These are phyloP conservation scores for Venustampulla echinocandica DNA, from an alignment of 495 filamentous ascomycete genomes.

Conservation along the genomic window DNA sequence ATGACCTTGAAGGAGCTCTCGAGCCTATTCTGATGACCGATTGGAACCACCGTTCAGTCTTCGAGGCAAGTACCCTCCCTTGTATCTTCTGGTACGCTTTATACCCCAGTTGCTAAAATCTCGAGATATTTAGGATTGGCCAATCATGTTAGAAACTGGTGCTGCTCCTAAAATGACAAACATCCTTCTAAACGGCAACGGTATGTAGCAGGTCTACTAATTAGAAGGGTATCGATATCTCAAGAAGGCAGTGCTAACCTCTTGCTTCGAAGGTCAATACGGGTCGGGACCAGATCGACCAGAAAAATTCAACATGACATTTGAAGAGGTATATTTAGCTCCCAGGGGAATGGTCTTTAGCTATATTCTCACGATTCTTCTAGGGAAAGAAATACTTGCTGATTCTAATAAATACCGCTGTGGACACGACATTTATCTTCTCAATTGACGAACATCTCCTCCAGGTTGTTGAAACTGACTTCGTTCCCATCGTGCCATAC, in stretches of 20 bases:
- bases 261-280: too few species aligned
- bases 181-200: too few species aligned
- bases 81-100: too few species aligned
- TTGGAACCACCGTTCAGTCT: slow-evolving; percentile 29
- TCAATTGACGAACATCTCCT: slow-evolving; percentile 40
- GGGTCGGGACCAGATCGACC: neutral
- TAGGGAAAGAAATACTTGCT: slow-evolving; percentile 23
- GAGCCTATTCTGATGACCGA: slow-evolving; percentile 22
- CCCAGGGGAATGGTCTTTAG: too few species aligned
- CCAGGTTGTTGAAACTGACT: slow-evolving; percentile 38
- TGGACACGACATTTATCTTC: slow-evolving; percentile 40
- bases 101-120: too few species aligned
- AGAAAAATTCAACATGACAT: neutral
- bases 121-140: too few species aligned
- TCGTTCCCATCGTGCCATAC: slow-evolving; percentile 41
- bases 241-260: neutral
- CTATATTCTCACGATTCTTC: neutral
- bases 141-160: too few species aligned
- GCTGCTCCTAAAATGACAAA: too few species aligned
- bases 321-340: neutral
- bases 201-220: too few species aligned
- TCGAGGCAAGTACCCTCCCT: too few species aligned
- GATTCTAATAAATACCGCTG: slow-evolving; percentile 45
- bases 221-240: slow-evolving; percentile 22
- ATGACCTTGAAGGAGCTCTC: slow-evolving; percentile 32